Evolutionary conservation across 441 rosid genomes (phyloP).

Genomic region (Iberis amara): DNA sequence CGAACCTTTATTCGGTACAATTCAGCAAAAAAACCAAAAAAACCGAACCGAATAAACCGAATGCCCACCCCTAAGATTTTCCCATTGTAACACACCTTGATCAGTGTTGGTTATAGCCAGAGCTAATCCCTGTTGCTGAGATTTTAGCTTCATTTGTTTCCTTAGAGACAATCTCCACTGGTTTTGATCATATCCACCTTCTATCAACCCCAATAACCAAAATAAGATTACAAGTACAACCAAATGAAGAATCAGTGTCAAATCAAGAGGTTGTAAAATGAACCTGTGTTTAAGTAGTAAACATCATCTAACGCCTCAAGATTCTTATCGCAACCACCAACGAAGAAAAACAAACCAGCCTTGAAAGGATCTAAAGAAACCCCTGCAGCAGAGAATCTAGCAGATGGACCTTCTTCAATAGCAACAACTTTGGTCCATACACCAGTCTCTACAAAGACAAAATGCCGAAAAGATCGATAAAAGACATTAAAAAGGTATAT

Average conservation of each 20-base stretch:
- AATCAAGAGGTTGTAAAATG: slow-evolving; percentile 8
- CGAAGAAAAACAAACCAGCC: slow-evolving; percentile 57
- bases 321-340: slow-evolving; percentile 85
- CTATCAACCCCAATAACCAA: slow-evolving; percentile 31
- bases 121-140: slow-evolving; percentile 62
- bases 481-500: background rate
- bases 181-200: slow-evolving; percentile 43
- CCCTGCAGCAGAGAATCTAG: slow-evolving; percentile 76
- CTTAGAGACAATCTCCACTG: slow-evolving; percentile 61
- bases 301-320: slow-evolving; percentile 87
- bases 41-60: too few relatives aligned
- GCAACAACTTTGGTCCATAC: slow-evolving; percentile 64
- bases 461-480: too few relatives aligned
- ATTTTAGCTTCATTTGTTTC: slow-evolving; percentile 80
- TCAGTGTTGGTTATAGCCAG: slow-evolving; percentile 40
- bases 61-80: too few relatives aligned
- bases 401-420: slow-evolving; percentile 62
- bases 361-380: slow-evolving; percentile 69
- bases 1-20: too few relatives aligned
- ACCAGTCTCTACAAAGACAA: slow-evolving; percentile 49
- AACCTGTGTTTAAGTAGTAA: slow-evolving; percentile 79
- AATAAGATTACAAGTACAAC: background rate
- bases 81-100: slow-evolving; percentile 38
- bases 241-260: background rate
- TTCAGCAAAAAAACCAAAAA: too few relatives aligned